Base-by-base conservation (phyloP, 768 basidiomycete genomes). In the Hirschioporus abietinus region DNA sequence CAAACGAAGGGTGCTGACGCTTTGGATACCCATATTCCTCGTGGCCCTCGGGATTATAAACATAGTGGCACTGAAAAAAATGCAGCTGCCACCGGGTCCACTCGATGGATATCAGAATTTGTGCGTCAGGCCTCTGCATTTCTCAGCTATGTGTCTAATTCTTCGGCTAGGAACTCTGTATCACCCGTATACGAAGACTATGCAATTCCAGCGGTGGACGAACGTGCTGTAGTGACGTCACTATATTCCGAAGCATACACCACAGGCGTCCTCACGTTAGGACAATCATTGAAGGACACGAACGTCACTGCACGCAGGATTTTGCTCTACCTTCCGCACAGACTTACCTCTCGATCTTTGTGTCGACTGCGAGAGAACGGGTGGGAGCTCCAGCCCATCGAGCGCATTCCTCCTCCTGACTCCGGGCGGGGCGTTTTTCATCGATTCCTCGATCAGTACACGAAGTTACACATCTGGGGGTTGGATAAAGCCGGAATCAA, bases 391-490 rank as follows among this genome's bases (percentile, higher is more conserved):
- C 66, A 71, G 20, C 67, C 75, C 5, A 71, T 76, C 42, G 67
- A 72, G 34, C 70, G 71, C 58, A 77, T 79, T 34, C 72, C 73
- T 0, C 78, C 78, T 4, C 77, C 78, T 0, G 73, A 73, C 66
- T 58, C 66, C 57, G 75, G 78, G 27, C 27, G 70, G 7, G 74
- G 69, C 58, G 72, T 77, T 59, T 70, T 71, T 68, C 66, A 57
- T 0, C 73, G 74, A 60, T 78, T 76, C 71, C 63, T 63, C 57
- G 78, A 78, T 70, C 78, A 77, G 65, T 78, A 75, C 70, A 76
- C 78, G 8, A 78, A 78, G 69, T 73, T 78, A 35, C 70, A 73
- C 58, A 71, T 78, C n/a, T 78, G 78, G 78, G 67, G 63, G 62
- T 69, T 78, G 59, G 78, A 78, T 69, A 35, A 66, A 27, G 65